Evolutionary conservation across 1,284 basidiomycete species (phyloP).

Genomic region (Flammula alnicola): DNA sequence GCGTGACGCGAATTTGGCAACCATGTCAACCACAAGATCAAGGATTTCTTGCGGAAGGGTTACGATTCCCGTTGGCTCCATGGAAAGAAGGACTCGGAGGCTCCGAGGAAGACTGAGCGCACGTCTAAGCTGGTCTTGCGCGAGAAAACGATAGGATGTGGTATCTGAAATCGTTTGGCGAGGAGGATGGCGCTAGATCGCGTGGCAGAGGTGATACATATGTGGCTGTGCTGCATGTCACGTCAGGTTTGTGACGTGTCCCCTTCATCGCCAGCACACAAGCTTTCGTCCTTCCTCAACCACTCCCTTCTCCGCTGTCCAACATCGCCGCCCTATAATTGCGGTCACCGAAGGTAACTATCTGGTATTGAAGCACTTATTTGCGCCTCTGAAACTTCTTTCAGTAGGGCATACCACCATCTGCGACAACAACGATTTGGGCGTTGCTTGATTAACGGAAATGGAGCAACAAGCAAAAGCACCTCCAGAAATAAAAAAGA

Average conservation of each 20-base stretch:
- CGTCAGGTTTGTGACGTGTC: conserved; percentile 25
- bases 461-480: conserved; percentile 80
- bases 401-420: no score
- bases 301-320: conserved; percentile 2
- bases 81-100: no score
- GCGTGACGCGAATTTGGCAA: no score
- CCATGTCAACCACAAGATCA: no score
- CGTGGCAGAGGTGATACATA: neutral
- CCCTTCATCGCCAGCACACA: conserved; percentile 22
- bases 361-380: neutral
- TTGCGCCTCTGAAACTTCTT: neutral
- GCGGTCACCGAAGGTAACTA: neutral
- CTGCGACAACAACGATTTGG: neutral
- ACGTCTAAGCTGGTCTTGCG: no score
- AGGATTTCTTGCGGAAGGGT: no score
- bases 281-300: conserved; percentile 9
- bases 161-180: no score
- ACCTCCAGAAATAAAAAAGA: conserved; percentile 75
- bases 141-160: no score
- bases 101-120: no score
- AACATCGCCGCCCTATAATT: neutral
- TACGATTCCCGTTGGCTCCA: no score
- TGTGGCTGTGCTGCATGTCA: conserved; percentile 10
- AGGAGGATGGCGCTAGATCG: no score
- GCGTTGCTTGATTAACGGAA: conserved; percentile 10